phyloP scores from a whole-genome alignment of 2,329 filamentous ascomycete genomes.

The Claviceps pazoutovae region DNA sequence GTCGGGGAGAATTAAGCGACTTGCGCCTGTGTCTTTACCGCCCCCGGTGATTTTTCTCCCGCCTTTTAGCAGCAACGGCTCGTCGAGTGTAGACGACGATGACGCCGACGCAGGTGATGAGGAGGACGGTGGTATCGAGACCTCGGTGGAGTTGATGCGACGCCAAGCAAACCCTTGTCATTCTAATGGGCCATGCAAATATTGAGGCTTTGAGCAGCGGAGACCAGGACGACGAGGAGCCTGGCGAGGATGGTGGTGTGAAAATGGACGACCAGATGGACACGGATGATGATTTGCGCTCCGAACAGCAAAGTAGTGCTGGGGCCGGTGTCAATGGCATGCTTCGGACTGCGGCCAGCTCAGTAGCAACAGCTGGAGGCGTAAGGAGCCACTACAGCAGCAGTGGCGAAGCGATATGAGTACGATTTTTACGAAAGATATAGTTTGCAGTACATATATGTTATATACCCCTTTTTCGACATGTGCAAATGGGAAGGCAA shows the following conservation, averaged over 20 bases:
- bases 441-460: too few relatives aligned
- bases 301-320: conserved; percentile 16
- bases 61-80: conserved; percentile 30
- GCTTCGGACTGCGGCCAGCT: conserved; percentile 19
- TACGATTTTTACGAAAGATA: too few relatives aligned
- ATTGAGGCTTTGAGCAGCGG: conserved; percentile 26
- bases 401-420: conserved; percentile 7
- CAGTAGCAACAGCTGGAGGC: conserved; percentile 26
- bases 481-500: too few relatives aligned
- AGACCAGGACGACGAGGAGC: conserved; percentile 28
- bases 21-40: conserved; percentile 35
- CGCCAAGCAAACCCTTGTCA: conserved; percentile 22
- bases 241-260: conserved; percentile 17
- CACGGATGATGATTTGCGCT: conserved; percentile 1
- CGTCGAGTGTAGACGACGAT: conserved; percentile 20
- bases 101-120: conserved; percentile 14
- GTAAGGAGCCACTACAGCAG: conserved; percentile 25
- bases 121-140: conserved; percentile 14
- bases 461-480: too few relatives aligned
- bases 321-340: conserved; percentile 16
- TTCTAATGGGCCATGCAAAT: conserved; percentile 29
- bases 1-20: conserved; percentile 25
- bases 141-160: conserved; percentile 18
- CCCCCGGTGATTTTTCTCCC: conserved; percentile 39
- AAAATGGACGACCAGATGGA: conserved; percentile 16